phyloP scores from a whole-genome alignment of 129 eudicot species.

The Lactuca saligna region DNA sequence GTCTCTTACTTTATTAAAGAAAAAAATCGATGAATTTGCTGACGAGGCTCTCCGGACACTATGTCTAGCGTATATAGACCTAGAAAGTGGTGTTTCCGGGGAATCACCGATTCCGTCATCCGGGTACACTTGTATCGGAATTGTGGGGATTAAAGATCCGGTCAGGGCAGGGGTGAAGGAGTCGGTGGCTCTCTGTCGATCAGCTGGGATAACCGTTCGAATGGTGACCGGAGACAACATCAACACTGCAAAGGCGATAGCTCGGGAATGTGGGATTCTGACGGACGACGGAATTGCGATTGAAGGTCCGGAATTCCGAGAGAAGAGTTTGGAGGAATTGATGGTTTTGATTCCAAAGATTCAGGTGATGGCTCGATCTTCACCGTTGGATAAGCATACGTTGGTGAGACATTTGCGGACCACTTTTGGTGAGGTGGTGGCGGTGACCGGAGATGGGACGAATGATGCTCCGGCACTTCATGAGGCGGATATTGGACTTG shows the following conservation, averaged over 20 bases:
- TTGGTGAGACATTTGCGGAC: constrained; percentile 86
- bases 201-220: constrained; percentile 89
- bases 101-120: constrained; percentile 61
- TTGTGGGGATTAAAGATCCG: constrained; percentile 97
- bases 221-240: constrained; percentile 98
- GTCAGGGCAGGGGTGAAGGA: constrained; percentile 91
- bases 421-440: constrained; percentile 87
- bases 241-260: constrained; percentile 90
- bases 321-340: constrained; percentile 71
- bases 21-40: constrained; percentile 68
- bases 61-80: constrained; percentile 79
- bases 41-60: constrained; percentile 84
- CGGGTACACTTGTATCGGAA: constrained; percentile 80
- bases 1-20: constrained; percentile 38
- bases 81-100: constrained; percentile 51
- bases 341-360: constrained; percentile 69
- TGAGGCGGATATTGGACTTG: constrained; percentile 98
- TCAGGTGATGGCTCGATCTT: constrained; percentile 98
- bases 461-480: constrained; percentile 99
- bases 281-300: constrained; percentile 96
- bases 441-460: constrained; percentile 95
- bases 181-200: constrained; percentile 88
- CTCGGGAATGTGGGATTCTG: constrained; percentile 96
- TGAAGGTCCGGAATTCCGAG: constrained; percentile 93
- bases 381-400: constrained; percentile 91